phyloP scores from a whole-genome alignment of 371 early-diverging fungal genomes.

The Syncephalastrum monosporum region DNA sequence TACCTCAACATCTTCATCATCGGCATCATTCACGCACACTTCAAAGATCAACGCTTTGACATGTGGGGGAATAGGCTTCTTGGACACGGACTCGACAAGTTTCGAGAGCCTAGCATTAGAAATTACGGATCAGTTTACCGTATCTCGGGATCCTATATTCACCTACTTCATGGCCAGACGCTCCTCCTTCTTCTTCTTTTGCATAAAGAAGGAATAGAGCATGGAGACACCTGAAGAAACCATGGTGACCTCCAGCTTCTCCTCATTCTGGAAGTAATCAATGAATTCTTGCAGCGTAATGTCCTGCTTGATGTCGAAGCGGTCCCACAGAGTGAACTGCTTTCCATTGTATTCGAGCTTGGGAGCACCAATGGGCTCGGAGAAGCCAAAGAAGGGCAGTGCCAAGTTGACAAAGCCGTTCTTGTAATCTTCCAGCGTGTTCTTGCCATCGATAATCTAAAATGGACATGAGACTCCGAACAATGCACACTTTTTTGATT shows the following conservation, averaged over 20 bases:
- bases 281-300: slow-evolving; percentile 90
- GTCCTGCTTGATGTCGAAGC: slow-evolving; percentile 89
- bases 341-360: slow-evolving; percentile 82
- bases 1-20: slow-evolving; percentile 93
- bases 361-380: slow-evolving; percentile 95
- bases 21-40: slow-evolving; percentile 82
- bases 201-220: slow-evolving; percentile 92
- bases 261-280: slow-evolving; percentile 79
- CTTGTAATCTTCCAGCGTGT: slow-evolving; percentile 94
- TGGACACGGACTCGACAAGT: slow-evolving; percentile 79
- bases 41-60: slow-evolving; percentile 84
- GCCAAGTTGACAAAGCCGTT: slow-evolving; percentile 99
- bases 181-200: slow-evolving; percentile 83
- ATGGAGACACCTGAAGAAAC: slow-evolving; percentile 91
- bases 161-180: slow-evolving; percentile 66
- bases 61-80: slow-evolving; percentile 86
- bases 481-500: slow-evolving; percentile 1
- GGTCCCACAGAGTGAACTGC: slow-evolving; percentile 96
- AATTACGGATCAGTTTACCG: too few species aligned
- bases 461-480: neutral
- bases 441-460: slow-evolving; percentile 70
- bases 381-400: slow-evolving; percentile 98
- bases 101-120: slow-evolving; percentile 60
- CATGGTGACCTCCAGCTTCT: slow-evolving; percentile 94
- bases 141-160: neutral